phyloP scores from a whole-genome alignment of 768 basidiomycete genomes.

The Hypholoma fasciculare region DNA sequence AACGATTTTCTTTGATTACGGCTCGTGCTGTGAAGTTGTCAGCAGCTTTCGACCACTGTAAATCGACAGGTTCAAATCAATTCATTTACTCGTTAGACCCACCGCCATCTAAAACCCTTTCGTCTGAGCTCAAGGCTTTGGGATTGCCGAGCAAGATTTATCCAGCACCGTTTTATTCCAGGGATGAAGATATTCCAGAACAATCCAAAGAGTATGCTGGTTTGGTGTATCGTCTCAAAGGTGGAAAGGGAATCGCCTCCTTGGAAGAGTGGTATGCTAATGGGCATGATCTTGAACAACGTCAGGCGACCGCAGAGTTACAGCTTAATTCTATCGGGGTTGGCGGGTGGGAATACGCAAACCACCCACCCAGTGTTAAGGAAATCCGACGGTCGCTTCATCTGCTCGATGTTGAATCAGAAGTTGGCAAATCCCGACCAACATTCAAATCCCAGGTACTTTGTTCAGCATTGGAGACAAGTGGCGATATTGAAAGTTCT shows the following conservation, averaged over 20 bases:
- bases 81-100: constrained; percentile 52
- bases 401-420: constrained; percentile 23
- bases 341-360: constrained; percentile 82
- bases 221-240: constrained; percentile 68
- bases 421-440: constrained; percentile 11
- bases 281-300: neutral
- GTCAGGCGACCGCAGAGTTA: neutral
- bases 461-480: neutral
- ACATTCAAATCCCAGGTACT: constrained; percentile 53
- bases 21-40: constrained; percentile 28
- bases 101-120: constrained; percentile 49
- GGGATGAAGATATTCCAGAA: constrained; percentile 65
- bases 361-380: constrained; percentile 60
- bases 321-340: constrained; percentile 31
- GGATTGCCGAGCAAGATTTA: constrained; percentile 65
- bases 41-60: constrained; percentile 27
- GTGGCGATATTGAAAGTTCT: neutral
- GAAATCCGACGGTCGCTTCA: constrained; percentile 58
- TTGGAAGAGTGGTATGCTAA: constrained; percentile 59
- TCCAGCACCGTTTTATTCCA: constrained; percentile 79
- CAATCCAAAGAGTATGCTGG: constrained; percentile 80
- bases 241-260: constrained; percentile 53
- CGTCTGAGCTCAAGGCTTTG: constrained; percentile 42
- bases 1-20: constrained; percentile 17
- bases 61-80: constrained; percentile 30